Evolutionary conservation across 2,329 filamentous ascomycete genomes (phyloP), one percentile per base, ranked within the genome.

Genomic region (Immersiporthe knoxdaviesiana): DNA sequence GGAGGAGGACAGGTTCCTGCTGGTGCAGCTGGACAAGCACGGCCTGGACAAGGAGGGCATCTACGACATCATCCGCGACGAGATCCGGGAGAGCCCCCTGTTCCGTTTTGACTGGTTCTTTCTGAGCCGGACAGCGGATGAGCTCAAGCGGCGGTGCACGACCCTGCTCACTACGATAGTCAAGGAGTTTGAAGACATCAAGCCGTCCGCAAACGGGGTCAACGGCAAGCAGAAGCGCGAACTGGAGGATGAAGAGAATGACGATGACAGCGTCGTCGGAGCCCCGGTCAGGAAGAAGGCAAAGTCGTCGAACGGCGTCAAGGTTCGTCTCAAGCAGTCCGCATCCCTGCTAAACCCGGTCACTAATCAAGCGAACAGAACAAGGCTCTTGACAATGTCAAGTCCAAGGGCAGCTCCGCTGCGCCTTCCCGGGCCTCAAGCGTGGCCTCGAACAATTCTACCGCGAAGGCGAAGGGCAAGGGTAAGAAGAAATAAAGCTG

Each of bases 81-180:
- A 98, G 78, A 97, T 99, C 73, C 91, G 94, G 44, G 94, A 97
- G 73, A 95, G 91, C 68, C 94, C 96, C 12, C 84, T 99, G 3
- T 99, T 99, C 87, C 90, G 96, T 52, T 99, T 99, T 76, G 96
- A 99, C 78, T 99, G 97, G 97, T 99, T 99, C 84, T 97, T 99
- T 85, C 86, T 99, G 54, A 97, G 93, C 79, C 89, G 96, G 60
- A 99, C 95, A 4, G 93, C 96, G 0, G 90, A 94, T 63, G 96
- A 99, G 81, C 91, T 99, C 74, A 92, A 93, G 71, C 90, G 96
- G 75, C 89, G 97, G 65, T 98, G 96, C 82, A 97, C 92, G 41
- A 99, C 97, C 1, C 86, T 99, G 65, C 88, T 99, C 72, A 97
- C 95, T 47, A 97, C 96, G 0, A 93, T 99, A 62, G 92, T 96